phyloP scores from a whole-genome alignment of 345 rosid species.

The Populus ilicifolia region DNA sequence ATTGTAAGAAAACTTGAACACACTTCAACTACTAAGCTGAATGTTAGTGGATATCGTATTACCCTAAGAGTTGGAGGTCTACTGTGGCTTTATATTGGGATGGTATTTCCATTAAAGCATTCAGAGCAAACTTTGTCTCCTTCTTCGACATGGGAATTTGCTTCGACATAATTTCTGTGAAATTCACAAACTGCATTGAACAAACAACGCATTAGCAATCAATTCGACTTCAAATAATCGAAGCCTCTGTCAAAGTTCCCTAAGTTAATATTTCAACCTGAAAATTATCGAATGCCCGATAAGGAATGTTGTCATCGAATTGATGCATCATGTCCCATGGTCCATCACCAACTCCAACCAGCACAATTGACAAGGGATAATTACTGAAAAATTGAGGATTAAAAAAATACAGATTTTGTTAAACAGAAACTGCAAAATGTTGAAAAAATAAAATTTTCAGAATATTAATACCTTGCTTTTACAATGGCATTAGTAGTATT shows the following conservation, averaged over 20 bases:
- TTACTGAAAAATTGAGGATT: not conserved
- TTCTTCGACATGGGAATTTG: slow-evolving; percentile 4
- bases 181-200: slow-evolving; percentile 26
- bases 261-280: slow-evolving; percentile 10
- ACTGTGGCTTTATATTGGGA: slow-evolving; percentile 23
- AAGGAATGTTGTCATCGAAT: slow-evolving; percentile 22
- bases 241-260: not conserved
- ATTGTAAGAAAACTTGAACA: not conserved
- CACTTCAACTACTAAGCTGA: not conserved
- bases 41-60: not conserved
- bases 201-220: not conserved
- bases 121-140: slow-evolving; percentile 23
- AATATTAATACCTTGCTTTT: slow-evolving; percentile 15
- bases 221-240: not conserved
- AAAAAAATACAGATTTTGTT: not conserved
- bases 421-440: not conserved
- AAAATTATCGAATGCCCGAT: slow-evolving; percentile 23
- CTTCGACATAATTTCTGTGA: slow-evolving; percentile 21
- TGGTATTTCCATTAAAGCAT: slow-evolving; percentile 27
- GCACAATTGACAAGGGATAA: slow-evolving; percentile 21
- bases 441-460: not conserved
- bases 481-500: slow-evolving; percentile 22
- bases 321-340: slow-evolving; percentile 27
- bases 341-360: slow-evolving; percentile 29
- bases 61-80: slow-evolving; percentile 17